A percentile compares a stretch with the other conserved stretches of the same genome.
phyloP scores from a whole-genome alignment of 108 stramenopile genomes.

The Pseudonitzschia multiseries region DNA sequence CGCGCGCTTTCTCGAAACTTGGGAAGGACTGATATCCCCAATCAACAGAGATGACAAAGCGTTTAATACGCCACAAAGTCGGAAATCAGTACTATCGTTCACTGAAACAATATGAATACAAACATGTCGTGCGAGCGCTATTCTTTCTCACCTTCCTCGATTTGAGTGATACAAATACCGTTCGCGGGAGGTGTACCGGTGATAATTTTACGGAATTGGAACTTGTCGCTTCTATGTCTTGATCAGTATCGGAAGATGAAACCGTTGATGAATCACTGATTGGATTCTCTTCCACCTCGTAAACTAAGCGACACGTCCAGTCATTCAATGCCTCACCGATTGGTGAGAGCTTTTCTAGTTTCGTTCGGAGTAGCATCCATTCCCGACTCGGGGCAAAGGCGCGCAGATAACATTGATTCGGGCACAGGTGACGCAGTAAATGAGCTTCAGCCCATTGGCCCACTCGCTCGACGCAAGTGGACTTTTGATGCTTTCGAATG shows the following conservation, averaged over 20 bases:
- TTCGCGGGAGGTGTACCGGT: not conserved
- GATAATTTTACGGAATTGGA: not conserved
- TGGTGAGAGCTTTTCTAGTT: constrained; percentile 17
- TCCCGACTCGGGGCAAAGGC: constrained; percentile 47
- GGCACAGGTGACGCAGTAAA: constrained; percentile 38
- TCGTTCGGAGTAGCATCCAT: constrained; percentile 36
- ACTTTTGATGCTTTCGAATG: not conserved
- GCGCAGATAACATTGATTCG: constrained; percentile 40
- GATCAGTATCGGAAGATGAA: not conserved
- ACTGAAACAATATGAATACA: not conserved
- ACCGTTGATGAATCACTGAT: not conserved
- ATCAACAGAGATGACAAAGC: not conserved
- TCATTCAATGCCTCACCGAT: constrained; percentile 22
- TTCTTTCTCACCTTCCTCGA: constrained; percentile 2
- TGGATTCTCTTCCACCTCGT: not conserved
- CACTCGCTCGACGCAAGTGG: not conserved
- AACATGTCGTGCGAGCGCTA: not conserved
- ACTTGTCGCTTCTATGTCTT: not conserved
- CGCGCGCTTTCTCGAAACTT: not conserved
- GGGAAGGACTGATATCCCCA: not conserved
- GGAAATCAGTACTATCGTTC: not conserved
- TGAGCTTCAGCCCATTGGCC: constrained; percentile 8
- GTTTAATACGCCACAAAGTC: not conserved
- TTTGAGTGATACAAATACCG: constrained; percentile 4
- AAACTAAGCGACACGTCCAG: constrained; percentile 38